A percentile compares a stretch with the other conserved stretches of the same genome.
phyloP scores from a whole-genome alignment of 192 early-diverging fungal species.

The Podila epicladia region DNA sequence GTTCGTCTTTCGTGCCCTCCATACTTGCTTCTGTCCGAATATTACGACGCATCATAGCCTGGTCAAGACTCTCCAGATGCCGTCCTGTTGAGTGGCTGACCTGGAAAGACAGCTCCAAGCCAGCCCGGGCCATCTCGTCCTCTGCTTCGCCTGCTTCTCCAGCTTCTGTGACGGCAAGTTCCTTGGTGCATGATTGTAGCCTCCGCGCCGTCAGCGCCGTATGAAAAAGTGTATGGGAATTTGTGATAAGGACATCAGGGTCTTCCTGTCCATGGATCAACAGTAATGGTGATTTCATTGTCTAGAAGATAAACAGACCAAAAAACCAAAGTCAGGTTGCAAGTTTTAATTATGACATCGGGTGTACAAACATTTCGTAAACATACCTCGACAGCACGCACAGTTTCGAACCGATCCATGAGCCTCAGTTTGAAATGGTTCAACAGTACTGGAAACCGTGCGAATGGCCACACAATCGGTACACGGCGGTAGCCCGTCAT shows the following conservation, averaged over 20 bases:
- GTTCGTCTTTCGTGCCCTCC: background rate
- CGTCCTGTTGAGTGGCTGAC: constrained; percentile 21
- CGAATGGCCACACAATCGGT: constrained; percentile 50
- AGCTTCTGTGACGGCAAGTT: constrained; percentile 30
- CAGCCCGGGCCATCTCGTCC: constrained; percentile 29
- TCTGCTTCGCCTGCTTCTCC: constrained; percentile 34
- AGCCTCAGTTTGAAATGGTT: constrained; percentile 43
- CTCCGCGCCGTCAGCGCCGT: constrained; percentile 28
- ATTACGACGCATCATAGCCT: background rate
- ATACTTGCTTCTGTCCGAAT: no score
- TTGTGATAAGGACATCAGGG: constrained; percentile 42
- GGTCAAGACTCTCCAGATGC: background rate
- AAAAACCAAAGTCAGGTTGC: background rate
- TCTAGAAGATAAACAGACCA: background rate
- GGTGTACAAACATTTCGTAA: background rate
- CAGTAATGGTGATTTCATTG: constrained; percentile 36
- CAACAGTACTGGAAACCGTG: constrained; percentile 32
- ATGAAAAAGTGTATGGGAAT: constrained; percentile 45
- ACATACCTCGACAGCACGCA: constrained; percentile 34
- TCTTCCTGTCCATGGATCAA: constrained; percentile 50
- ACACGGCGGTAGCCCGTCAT: constrained; percentile 47
- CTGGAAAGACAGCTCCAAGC: constrained; percentile 34
- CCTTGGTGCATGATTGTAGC: constrained; percentile 29
- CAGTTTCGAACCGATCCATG: constrained; percentile 47
- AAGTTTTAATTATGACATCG: no score